These are phyloP conservation scores for Amborella trichopoda DNA, from an alignment of 164 flowering plant species.

Conservation along the genomic window DNA sequence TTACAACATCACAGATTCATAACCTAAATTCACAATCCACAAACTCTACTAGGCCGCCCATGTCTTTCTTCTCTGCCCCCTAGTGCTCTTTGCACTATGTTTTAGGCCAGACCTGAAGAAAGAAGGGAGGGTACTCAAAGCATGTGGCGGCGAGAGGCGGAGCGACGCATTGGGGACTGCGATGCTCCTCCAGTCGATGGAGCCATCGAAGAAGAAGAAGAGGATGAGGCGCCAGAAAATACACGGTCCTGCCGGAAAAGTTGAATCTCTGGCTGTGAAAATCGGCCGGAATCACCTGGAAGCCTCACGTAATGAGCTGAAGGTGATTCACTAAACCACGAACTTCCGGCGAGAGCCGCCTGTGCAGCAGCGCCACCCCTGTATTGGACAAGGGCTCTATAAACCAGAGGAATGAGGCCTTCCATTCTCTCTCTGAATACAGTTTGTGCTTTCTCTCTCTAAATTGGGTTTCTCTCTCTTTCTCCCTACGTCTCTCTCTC, in stretches of 20 bases:
- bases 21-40: background rate
- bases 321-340: constrained; percentile 52
- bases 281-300: constrained; percentile 74
- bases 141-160: constrained; percentile 17
- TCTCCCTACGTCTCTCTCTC: too few relatives aligned
- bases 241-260: constrained; percentile 19
- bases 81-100: background rate
- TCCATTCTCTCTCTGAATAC: constrained; percentile 64
- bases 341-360: constrained; percentile 9
- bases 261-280: constrained; percentile 35
- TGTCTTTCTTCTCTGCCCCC: background rate
- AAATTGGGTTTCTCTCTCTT: background rate
- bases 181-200: constrained; percentile 15
- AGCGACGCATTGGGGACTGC: constrained; percentile 25
- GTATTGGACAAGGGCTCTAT: constrained; percentile 58
- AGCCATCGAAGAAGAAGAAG: constrained; percentile 16
- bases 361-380: constrained; percentile 20
- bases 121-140: background rate
- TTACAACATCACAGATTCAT: background rate
- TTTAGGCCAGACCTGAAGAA: background rate
- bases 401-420: constrained; percentile 73
- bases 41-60: background rate
- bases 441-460: too few relatives aligned
- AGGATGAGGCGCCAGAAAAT: constrained; percentile 14
- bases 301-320: constrained; percentile 57